Base-by-base conservation (phyloP, 2,329 filamentous ascomycete genomes). In the Microcera coccophila region DNA sequence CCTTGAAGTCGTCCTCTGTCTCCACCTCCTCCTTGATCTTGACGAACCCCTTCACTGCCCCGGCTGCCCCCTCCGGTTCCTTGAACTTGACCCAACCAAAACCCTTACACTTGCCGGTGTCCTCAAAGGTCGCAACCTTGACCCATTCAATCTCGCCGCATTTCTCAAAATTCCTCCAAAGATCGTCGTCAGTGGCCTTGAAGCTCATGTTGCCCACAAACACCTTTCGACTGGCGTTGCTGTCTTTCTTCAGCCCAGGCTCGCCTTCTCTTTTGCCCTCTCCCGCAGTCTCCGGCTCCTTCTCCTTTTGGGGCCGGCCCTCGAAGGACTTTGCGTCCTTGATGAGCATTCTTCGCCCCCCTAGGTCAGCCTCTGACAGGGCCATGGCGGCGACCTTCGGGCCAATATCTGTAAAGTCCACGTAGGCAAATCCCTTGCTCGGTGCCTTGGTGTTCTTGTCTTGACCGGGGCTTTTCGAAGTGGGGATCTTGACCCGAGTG, bases 401-500 rank as follows among this genome's bases (percentile, higher is more conserved):
- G n/a, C 69, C 69, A 31, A 84, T 77, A 18, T 78, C 84, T 35
- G 81, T 72, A 62, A 98, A 95, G 64, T 98, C 94, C 51, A 98
- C 82, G 62, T 98, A 98, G 41, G 93, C 93, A 62, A 96, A 98
- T 14, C 93, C 94, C 67, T 86, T 91, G 72, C 97, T 98, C n/a
- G 50, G 44, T 3, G 63, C 57, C 44, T 63, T 62, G 33, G 60
- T 56, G 37, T 38, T 54, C 52, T 60, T 65, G 28, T 62, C 61
- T 19, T 61, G 60, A 19, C 58, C 62, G 22, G 60, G 52, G 38
- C 76, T 80, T 53, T 78, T 84, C 45, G 71, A 74, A 7, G 70
- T 78, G 1, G 90, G 90, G 60, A 96, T 72, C 65, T 96, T 84
- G 39, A 97, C 73, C 47, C 93, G 79, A 2, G 90, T 95, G 53